A percentile compares a stretch with the other conserved stretches of the same genome.
These are phyloP conservation scores for Saccharum officinarum DNA, from an alignment of 176 grass and related monocot genomes.

Conservation along the genomic window DNA sequence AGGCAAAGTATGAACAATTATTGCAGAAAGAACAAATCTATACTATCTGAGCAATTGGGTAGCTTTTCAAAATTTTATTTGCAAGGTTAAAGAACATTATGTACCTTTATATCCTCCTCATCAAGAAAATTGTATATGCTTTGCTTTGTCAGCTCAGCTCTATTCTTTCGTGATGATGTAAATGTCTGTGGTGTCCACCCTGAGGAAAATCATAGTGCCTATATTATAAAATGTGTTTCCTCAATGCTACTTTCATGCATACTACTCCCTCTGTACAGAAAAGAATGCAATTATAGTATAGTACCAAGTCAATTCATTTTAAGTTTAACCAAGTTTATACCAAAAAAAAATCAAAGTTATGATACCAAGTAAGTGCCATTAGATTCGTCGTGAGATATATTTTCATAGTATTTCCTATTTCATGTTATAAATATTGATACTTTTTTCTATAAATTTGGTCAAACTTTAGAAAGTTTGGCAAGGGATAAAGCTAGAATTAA, in stretches of 20 bases:
- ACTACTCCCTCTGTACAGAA: not conserved
- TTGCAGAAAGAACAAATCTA: not conserved
- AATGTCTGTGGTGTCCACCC: slow-evolving; percentile 90
- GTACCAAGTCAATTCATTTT: not conserved
- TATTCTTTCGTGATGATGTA: slow-evolving; percentile 90
- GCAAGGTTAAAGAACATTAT: slow-evolving; percentile 19
- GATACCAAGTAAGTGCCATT: not conserved
- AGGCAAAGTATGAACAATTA: not conserved
- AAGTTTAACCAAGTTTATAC: not conserved
- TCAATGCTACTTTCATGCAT: not conserved
- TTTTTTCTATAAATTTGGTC: not conserved
- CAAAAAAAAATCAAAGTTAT: not conserved
- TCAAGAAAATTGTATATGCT: slow-evolving; percentile 92
- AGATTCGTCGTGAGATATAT: not conserved
- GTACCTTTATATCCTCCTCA: slow-evolving; percentile 95
- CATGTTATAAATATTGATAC: not conserved
- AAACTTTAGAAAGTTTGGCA: not conserved
- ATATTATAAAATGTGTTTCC: slow-evolving; percentile 14
- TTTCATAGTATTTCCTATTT: not conserved
- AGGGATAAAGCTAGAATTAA: not conserved
- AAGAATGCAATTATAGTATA: not conserved
- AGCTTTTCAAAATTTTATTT: not conserved
- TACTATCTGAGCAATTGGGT: not conserved
- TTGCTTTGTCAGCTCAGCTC: slow-evolving; percentile 78
- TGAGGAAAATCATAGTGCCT: slow-evolving; percentile 37